Percentiles rank a stretch among this genome's conserved stretches.
Conservation (phyloP, 495 filamentous ascomycete species). For the Xylaria grammica region DNA sequence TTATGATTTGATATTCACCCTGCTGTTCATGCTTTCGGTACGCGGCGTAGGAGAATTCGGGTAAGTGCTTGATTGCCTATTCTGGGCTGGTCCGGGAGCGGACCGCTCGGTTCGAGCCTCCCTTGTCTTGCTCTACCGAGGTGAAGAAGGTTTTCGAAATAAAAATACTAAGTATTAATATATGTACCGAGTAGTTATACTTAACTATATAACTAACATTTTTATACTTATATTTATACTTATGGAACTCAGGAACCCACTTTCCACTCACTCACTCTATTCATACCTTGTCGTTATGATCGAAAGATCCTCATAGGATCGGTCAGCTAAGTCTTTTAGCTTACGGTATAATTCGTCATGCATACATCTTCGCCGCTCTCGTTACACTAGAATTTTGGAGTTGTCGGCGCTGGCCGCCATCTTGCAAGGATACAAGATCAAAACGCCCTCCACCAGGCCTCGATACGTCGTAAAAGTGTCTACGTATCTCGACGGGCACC, state of each 20-base stretch:
- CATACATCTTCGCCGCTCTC: no score
- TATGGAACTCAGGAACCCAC: background rate
- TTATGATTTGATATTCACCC: background rate
- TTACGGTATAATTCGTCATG: no score
- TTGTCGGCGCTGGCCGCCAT: no score
- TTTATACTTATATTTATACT: no score
- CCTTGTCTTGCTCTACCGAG: background rate
- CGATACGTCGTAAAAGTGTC: no score
- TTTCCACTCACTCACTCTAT: background rate
- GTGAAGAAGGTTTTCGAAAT: background rate
- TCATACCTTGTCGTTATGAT: background rate
- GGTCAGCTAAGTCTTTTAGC: no score
- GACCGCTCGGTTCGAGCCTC: slow-evolving; percentile 2
- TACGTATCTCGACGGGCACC: no score
- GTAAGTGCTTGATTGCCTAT: background rate
- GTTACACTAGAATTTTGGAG: no score
- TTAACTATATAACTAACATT: no score
- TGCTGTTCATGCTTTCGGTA: background rate
- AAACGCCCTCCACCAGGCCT: no score
- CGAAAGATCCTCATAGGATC: background rate
- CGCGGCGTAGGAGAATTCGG: background rate
- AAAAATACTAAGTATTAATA: background rate
- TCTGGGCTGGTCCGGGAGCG: background rate
- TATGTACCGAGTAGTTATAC: no score
- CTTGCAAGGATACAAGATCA: no score